Conservation (phyloP, 106 monocot genomes). For the Dioscorea dumetorum region DNA sequence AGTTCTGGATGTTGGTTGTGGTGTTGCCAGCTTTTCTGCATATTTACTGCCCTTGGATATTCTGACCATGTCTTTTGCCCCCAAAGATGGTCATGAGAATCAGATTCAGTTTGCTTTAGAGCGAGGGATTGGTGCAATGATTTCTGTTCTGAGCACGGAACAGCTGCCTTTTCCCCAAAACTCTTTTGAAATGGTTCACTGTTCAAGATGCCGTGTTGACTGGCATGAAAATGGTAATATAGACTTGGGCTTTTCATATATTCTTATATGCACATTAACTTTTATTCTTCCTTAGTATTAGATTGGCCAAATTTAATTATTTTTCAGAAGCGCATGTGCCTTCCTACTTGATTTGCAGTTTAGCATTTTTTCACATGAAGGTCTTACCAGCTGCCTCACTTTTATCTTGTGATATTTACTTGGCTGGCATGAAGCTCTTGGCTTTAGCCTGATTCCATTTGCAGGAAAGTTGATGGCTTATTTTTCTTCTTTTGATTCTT, state of each 20-base stretch:
- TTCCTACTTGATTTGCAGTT: too few species aligned
- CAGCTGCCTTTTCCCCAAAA: slow-evolving; percentile 74
- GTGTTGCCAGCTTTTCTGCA: slow-evolving; percentile 81
- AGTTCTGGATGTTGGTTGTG: slow-evolving; percentile 89
- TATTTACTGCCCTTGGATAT: slow-evolving; percentile 60
- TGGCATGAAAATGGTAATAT: slow-evolving; percentile 96
- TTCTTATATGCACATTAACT: too few species aligned
- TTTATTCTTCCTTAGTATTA: too few species aligned
- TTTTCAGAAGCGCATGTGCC: too few species aligned
- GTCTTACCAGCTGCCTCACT: too few species aligned
- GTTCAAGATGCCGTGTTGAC: slow-evolving; percentile 97
- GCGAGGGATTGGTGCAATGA: slow-evolving; percentile 74
- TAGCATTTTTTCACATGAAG: too few species aligned
- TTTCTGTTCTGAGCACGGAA: slow-evolving; percentile 77
- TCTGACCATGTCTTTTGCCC: slow-evolving; percentile 78
- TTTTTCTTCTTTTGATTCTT: background rate
- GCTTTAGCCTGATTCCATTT: too few species aligned
- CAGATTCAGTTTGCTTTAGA: slow-evolving; percentile 84
- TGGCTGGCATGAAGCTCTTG: too few species aligned
- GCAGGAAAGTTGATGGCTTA: too few species aligned
- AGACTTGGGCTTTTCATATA: too few species aligned
- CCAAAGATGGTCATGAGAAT: slow-evolving; percentile 84
- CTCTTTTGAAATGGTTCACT: slow-evolving; percentile 99
- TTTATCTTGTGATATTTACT: too few species aligned
- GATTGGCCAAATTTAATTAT: too few species aligned